phyloP scores from a whole-genome alignment of 345 rosid species.

The Salix caprea region DNA sequence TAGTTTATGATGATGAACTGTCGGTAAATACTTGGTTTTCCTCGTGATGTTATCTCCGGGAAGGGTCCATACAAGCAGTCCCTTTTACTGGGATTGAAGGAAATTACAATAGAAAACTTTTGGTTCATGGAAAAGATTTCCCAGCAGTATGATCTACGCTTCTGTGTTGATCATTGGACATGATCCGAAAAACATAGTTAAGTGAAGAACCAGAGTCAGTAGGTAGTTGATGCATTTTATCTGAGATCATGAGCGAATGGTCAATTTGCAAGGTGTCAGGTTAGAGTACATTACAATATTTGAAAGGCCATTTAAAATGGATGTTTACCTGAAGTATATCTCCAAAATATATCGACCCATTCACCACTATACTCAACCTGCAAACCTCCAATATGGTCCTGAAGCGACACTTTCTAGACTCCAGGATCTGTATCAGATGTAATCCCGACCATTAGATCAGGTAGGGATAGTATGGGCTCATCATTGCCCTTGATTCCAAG shows the following conservation, averaged over 20 bases:
- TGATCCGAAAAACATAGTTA: neutral
- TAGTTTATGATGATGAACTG: neutral
- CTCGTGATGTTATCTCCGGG: neutral
- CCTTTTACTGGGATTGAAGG: neutral
- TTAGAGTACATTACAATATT: neutral
- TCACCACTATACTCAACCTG: conserved; percentile 41
- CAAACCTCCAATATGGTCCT: conserved; percentile 45
- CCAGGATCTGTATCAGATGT: conserved; percentile 49
- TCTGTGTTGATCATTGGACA: neutral
- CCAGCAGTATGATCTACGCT: neutral
- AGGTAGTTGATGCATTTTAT: neutral
- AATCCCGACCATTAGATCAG: conserved; percentile 48
- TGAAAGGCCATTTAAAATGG: neutral
- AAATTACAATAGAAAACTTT: neutral
- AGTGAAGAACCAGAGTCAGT: neutral
- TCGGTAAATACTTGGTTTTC: neutral
- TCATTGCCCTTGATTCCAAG: conserved; percentile 35
- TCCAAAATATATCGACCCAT: conserved; percentile 54
- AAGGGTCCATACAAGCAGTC: neutral
- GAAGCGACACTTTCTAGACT: conserved; percentile 39
- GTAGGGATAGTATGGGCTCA: conserved; percentile 47
- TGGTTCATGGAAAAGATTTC: neutral
- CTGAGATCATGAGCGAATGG: neutral
- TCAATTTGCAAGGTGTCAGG: neutral
- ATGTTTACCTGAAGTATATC: conserved; percentile 39